Evolutionary conservation across 257 asterid genomes (phyloP).

Genomic region (Solanum stenotomum): DNA sequence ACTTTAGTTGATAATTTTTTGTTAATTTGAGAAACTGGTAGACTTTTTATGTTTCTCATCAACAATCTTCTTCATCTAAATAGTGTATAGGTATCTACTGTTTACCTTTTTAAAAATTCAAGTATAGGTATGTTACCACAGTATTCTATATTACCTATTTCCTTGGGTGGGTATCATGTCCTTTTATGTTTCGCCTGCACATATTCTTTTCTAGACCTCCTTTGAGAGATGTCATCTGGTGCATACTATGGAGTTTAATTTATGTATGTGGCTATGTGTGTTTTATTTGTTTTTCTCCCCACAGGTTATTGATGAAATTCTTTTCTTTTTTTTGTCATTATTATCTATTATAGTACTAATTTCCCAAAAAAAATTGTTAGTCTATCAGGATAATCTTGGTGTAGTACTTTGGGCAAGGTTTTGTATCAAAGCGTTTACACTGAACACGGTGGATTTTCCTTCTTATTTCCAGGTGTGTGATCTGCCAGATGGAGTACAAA

Average conservation of each 20-base stretch:
- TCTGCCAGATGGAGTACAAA: conserved; percentile 97
- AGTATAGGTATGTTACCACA: not conserved
- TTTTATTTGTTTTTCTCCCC: not conserved
- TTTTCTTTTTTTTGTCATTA: not conserved
- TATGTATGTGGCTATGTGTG: not conserved
- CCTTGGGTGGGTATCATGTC: not conserved
- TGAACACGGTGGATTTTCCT: not conserved
- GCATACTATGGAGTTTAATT: not conserved
- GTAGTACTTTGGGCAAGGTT: not conserved
- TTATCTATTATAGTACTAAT: not conserved
- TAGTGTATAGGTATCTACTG: not conserved
- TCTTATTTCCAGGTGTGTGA: conserved; percentile 61
- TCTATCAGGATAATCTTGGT: not conserved
- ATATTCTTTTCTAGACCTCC: not conserved
- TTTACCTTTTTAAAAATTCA: not conserved
- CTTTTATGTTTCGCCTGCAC: not conserved
- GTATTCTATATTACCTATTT: not conserved
- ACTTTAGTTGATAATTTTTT: not conserved
- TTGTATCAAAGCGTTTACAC: not conserved
- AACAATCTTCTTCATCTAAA: not conserved
- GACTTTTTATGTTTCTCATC: not conserved
- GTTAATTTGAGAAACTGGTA: not conserved
- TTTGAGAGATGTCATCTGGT: not conserved
- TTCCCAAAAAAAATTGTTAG: not conserved
- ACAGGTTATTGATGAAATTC: not conserved